These are phyloP conservation scores for Tetrapisispora arboricola DNA, from an alignment of 805 yeast genomes.

Conservation along the genomic window DNA sequence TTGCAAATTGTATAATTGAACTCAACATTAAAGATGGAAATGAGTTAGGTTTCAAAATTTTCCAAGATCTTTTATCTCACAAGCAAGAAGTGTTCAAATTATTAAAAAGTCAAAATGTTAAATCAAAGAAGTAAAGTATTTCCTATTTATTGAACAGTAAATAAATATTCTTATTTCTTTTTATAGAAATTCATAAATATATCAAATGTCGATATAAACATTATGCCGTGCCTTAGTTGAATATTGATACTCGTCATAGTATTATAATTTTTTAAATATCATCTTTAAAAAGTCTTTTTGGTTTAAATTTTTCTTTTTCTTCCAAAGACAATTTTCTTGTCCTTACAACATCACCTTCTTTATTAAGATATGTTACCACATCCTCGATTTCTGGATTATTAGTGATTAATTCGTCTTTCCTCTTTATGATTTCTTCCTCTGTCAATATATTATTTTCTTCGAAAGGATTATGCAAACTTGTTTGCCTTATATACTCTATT, in stretches of 20 bases:
- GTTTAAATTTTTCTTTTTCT: constrained; percentile 20
- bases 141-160: background rate
- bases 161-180: background rate
- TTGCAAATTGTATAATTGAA: constrained; percentile 47
- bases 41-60: constrained; percentile 45
- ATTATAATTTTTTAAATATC: background rate
- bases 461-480: constrained; percentile 13
- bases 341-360: constrained; percentile 26
- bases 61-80: constrained; percentile 50
- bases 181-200: background rate
- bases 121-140: background rate
- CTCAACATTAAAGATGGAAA: constrained; percentile 43
- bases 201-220: background rate
- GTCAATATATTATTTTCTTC: constrained; percentile 5
- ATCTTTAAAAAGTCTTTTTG: constrained; percentile 20
- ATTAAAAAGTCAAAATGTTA: constrained; percentile 32
- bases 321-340: constrained; percentile 14
- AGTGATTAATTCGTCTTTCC: constrained; percentile 9
- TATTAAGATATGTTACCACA: constrained; percentile 26
- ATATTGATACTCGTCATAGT: too few relatives aligned
- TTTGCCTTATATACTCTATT: constrained; percentile 3
- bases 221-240: background rate
- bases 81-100: constrained; percentile 58
- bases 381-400: constrained; percentile 17
- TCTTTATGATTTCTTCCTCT: constrained; percentile 8